Conservation (phyloP, 2,329 filamentous ascomycete genomes). For the Diaporthe ilicicola region DNA sequence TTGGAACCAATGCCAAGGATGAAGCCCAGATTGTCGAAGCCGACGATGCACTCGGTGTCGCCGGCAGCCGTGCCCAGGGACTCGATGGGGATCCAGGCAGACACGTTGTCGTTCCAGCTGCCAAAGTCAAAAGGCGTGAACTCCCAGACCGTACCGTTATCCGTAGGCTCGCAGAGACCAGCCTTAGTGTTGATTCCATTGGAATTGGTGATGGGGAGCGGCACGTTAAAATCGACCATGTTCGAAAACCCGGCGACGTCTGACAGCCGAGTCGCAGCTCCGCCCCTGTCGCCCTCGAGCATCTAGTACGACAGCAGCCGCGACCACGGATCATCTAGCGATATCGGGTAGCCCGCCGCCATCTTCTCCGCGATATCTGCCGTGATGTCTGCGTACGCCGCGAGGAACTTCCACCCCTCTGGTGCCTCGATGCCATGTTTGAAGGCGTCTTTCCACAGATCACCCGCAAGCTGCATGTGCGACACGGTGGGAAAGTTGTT, state of each 20-base stretch:
- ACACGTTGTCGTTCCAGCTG: slow-evolving; percentile 14
- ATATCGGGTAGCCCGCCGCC: slow-evolving; percentile 4
- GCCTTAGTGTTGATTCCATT: slow-evolving; percentile 9
- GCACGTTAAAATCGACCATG: neutral
- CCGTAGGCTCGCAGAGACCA: neutral
- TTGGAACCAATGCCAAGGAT: neutral
- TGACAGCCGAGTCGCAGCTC: neutral
- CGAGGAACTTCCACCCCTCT: neutral
- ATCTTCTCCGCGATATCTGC: neutral
- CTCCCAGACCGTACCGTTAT: slow-evolving; percentile 17
- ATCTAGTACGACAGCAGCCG: slow-evolving; percentile 24
- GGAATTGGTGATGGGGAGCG: slow-evolving; percentile 9
- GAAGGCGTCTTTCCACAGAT: slow-evolving; percentile 1
- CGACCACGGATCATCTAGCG: slow-evolving; percentile 5
- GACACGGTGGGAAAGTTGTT: slow-evolving; percentile 20
- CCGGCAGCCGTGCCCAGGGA: neutral
- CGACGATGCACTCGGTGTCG: slow-evolving; percentile 8
- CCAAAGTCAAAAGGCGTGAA: slow-evolving; percentile 22
- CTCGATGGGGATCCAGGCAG: slow-evolving; percentile 18
- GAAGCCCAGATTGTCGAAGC: slow-evolving; percentile 16
- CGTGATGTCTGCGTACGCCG: neutral
- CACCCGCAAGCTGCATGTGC: neutral
- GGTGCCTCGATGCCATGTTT: slow-evolving; percentile 11
- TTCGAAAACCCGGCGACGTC: neutral
- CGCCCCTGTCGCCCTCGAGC: slow-evolving; percentile 4